Percentiles rank a stretch among this genome's conserved stretches.
Conservation (phyloP, 768 basidiomycete genomes). For the Boletus huronensis region DNA sequence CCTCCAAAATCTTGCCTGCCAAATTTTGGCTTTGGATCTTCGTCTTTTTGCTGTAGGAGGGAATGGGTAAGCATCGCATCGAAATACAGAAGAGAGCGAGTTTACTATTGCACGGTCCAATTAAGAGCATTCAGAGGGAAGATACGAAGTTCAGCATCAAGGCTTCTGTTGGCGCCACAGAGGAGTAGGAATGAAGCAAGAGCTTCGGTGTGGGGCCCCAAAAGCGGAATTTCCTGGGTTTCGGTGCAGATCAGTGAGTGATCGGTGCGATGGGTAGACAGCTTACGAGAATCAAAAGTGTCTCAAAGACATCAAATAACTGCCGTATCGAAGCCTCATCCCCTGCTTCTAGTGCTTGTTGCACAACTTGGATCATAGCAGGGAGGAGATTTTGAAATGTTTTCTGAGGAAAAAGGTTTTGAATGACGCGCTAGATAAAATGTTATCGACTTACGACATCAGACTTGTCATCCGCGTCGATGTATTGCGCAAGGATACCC, state of each 20-base stretch:
- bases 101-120: constrained; percentile 96
- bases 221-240: constrained; percentile 84
- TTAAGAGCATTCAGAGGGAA: constrained; percentile 90
- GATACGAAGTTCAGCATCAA: constrained; percentile 78
- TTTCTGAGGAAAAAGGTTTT: constrained; percentile 46
- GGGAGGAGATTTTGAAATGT: constrained; percentile 86
- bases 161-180: constrained; percentile 73
- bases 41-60: constrained; percentile 77
- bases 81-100: not conserved
- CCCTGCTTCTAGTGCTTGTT: constrained; percentile 71
- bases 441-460: constrained; percentile 62
- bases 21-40: constrained; percentile 86
- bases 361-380: constrained; percentile 83
- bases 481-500: constrained; percentile 90
- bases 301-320: constrained; percentile 94
- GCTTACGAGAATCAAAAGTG: constrained; percentile 84
- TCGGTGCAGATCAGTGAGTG: constrained; percentile 1
- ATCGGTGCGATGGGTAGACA: not conserved
- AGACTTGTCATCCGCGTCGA: constrained; percentile 81
- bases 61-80: not conserved
- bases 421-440: not conserved
- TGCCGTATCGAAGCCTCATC: constrained; percentile 84
- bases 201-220: constrained; percentile 83
- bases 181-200: constrained; percentile 85
- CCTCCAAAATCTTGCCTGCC: constrained; percentile 81